These are phyloP conservation scores for Kodamaea kakaduensis DNA, from an alignment of 805 yeast species.

Conservation along the genomic window DNA sequence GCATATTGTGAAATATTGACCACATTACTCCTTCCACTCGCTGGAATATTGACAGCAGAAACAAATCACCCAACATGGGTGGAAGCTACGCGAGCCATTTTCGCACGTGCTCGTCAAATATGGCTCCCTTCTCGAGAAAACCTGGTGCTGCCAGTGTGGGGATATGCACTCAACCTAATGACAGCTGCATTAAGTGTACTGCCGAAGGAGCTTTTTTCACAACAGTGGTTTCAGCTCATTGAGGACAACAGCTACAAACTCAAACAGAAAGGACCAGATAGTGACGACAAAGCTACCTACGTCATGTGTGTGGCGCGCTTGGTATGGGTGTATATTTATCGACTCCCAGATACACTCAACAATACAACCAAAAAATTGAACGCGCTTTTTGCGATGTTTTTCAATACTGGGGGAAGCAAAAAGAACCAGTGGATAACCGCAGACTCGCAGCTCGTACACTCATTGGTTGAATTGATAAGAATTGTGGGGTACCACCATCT, in stretches of 20 bases:
- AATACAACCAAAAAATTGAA: conserved; percentile 80
- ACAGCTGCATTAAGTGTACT: conserved; percentile 77
- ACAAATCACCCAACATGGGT: conserved; percentile 96
- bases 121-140: conserved; percentile 27
- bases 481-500: conserved; percentile 75
- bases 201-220: conserved; percentile 68
- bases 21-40: conserved; percentile 72
- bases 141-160: conserved; percentile 43
- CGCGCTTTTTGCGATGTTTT: conserved; percentile 52
- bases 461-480: conserved; percentile 70
- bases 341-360: conserved; percentile 86
- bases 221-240: conserved; percentile 65
- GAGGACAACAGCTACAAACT: conserved; percentile 60
- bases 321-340: conserved; percentile 83
- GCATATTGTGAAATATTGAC: conserved; percentile 86
- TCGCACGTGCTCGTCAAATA: conserved; percentile 44
- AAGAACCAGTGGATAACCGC: conserved; percentile 76
- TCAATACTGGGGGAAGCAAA: conserved; percentile 36
- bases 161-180: conserved; percentile 59
- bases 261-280: conserved; percentile 53
- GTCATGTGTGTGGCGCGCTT: conserved; percentile 68
- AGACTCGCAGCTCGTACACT: conserved; percentile 57
- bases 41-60: conserved; percentile 86
- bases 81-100: conserved; percentile 66
- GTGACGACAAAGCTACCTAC: conserved; percentile 48